These are phyloP conservation scores for Metschnikowia borealis DNA, from an alignment of 805 yeast genomes.

Conservation along the genomic window DNA sequence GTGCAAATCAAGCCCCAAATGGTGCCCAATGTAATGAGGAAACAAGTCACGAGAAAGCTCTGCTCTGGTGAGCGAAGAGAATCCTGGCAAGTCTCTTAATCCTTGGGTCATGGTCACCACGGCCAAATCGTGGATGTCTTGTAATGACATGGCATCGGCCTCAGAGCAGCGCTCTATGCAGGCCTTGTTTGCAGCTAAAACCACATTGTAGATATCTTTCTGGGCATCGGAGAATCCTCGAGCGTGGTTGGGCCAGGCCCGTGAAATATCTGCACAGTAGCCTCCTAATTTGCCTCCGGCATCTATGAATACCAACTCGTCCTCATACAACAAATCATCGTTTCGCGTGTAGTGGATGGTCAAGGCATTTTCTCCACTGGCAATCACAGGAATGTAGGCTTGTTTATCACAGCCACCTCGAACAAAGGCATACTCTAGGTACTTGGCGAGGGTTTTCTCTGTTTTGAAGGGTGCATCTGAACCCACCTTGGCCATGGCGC, in stretches of 20 bases:
- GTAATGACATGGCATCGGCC: slow-evolving; percentile 49
- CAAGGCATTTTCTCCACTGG: slow-evolving; percentile 85
- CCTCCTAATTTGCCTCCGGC: slow-evolving; percentile 95
- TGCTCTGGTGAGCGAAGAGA: slow-evolving; percentile 46
- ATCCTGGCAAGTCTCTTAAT: slow-evolving; percentile 65
- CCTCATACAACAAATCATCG: slow-evolving; percentile 71
- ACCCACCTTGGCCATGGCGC: slow-evolving; percentile 63
- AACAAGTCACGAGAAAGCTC: slow-evolving; percentile 56
- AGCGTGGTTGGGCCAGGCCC: slow-evolving; percentile 92
- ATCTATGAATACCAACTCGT: slow-evolving; percentile 86
- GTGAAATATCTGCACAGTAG: slow-evolving; percentile 90
- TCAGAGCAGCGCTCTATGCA: slow-evolving; percentile 71
- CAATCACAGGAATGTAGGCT: slow-evolving; percentile 95
- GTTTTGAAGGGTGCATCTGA: slow-evolving; percentile 46
- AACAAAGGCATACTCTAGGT: slow-evolving; percentile 75
- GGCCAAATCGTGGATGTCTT: slow-evolving; percentile 73
- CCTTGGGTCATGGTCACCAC: slow-evolving; percentile 57
- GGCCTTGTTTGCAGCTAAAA: slow-evolving; percentile 72
- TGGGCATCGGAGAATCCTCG: slow-evolving; percentile 70
- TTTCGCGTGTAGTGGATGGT: slow-evolving; percentile 93
- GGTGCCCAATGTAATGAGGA: slow-evolving; percentile 96
- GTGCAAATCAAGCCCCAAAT: slow-evolving; percentile 88
- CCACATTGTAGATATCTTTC: slow-evolving; percentile 82
- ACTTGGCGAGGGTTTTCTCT: slow-evolving; percentile 78
- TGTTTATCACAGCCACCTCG: slow-evolving; percentile 84